These are phyloP conservation scores for Arthrinium phaeospermum DNA, from an alignment of 2,329 filamentous ascomycete genomes.

Conservation along the genomic window DNA sequence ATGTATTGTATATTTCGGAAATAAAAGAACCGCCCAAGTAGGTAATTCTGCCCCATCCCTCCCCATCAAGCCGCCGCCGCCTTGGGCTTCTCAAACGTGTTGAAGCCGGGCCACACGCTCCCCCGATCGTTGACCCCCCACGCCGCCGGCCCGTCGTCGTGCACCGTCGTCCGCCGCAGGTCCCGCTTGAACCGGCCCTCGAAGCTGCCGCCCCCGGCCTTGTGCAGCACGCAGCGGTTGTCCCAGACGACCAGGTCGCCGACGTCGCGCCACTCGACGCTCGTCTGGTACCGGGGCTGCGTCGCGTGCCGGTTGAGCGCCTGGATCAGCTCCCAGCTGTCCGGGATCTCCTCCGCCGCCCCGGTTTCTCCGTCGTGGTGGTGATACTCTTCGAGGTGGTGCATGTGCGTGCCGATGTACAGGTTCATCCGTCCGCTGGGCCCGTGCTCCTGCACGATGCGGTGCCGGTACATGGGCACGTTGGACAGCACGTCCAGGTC, in stretches of 20 bases:
- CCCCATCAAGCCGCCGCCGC: not conserved
- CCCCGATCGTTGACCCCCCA: constrained; percentile 18
- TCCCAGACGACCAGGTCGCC: constrained; percentile 31
- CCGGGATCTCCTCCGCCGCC: constrained; percentile 36
- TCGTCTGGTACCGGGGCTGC: constrained; percentile 24
- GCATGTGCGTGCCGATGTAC: constrained; percentile 50
- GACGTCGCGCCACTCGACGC: constrained; percentile 26
- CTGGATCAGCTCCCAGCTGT: constrained; percentile 34
- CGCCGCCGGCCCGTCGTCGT: constrained; percentile 13
- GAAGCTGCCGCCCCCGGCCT: constrained; percentile 20
- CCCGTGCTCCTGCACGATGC: constrained; percentile 50
- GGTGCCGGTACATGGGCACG: constrained; percentile 40
- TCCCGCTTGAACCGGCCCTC: constrained; percentile 1
- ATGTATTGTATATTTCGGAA: too few relatives aligned
- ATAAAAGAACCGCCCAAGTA: too few relatives aligned
- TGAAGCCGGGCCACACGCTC: not conserved
- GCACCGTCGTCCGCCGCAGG: constrained; percentile 18
- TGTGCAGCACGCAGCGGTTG: constrained; percentile 27
- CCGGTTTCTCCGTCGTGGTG: too few relatives aligned
- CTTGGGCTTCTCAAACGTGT: not conserved
- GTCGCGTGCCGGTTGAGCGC: constrained; percentile 22
- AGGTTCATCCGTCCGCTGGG: constrained; percentile 49
- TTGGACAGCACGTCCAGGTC: constrained; percentile 39
- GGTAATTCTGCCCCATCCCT: too few relatives aligned
- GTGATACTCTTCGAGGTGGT: constrained; percentile 45